These are phyloP conservation scores for Dactylellina drechsleri DNA, from an alignment of 2,329 filamentous ascomycete genomes.

Conservation along the genomic window DNA sequence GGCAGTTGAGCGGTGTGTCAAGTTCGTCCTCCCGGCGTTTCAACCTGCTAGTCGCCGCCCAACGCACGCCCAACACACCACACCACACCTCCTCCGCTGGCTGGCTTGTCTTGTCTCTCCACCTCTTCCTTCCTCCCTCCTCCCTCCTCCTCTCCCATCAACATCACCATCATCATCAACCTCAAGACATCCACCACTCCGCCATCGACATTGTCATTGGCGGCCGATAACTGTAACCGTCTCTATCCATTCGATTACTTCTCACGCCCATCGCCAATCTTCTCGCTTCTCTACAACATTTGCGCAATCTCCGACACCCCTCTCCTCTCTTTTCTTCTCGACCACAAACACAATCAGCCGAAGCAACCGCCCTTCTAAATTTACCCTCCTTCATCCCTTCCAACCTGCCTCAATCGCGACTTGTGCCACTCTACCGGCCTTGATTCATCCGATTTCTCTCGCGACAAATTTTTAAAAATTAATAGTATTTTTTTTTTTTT, in stretches of 20 bases:
- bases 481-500: background rate
- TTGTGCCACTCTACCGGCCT: background rate
- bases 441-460: background rate
- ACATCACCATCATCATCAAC: conserved; percentile 13
- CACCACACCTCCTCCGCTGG: background rate
- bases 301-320: conserved; percentile 40
- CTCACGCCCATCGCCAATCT: conserved; percentile 12
- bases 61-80: no score
- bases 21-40: background rate
- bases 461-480: background rate
- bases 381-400: conserved; percentile 23
- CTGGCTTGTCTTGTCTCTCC: conserved; percentile 4
- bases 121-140: background rate
- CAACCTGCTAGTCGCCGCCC: background rate
- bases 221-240: no score
- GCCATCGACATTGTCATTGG: background rate
- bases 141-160: conserved; percentile 3
- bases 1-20: no score
- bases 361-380: conserved; percentile 43
- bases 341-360: conserved; percentile 24
- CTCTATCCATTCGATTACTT: conserved; percentile 8
- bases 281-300: conserved; percentile 5
- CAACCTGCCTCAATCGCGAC: background rate
- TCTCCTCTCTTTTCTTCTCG: conserved; percentile 7
- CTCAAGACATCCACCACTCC: background rate